Conservation (phyloP, 148 eudicot genomes). For the Heliamphora exappendiculata region DNA sequence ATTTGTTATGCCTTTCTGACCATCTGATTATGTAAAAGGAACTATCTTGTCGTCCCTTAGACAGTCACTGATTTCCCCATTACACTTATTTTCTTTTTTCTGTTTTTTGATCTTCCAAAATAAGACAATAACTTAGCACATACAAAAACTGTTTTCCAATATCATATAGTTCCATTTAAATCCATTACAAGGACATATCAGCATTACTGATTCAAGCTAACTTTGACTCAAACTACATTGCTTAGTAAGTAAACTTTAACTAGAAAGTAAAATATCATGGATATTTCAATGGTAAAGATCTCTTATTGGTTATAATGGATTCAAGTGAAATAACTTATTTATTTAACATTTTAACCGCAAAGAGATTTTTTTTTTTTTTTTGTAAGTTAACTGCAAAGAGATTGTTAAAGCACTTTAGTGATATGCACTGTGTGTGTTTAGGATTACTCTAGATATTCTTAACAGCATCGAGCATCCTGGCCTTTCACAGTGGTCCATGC, state of each 20-base stretch:
- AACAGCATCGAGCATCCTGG: no score
- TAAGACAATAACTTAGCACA: background rate
- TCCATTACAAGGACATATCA: background rate
- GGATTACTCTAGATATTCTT: no score
- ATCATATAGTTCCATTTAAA: background rate
- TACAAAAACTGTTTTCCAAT: background rate
- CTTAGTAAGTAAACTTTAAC: background rate
- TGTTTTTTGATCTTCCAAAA: background rate
- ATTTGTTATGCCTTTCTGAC: background rate
- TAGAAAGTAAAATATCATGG: background rate
- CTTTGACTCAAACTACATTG: background rate
- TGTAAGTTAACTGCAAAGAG: background rate
- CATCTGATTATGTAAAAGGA: background rate
- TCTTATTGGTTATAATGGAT: background rate
- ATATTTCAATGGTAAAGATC: background rate
- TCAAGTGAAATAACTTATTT: no score
- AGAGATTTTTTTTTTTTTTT: no score
- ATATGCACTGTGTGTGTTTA: no score
- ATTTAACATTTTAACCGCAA: no score
- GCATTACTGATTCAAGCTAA: background rate
- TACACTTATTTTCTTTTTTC: background rate
- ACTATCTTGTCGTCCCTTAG: background rate
- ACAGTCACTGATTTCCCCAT: background rate
- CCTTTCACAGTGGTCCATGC: background rate
- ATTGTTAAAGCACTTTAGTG: background rate